These are phyloP conservation scores for Pyrenula aspistea DNA, from an alignment of 495 filamentous ascomycete species.

Conservation along the genomic window DNA sequence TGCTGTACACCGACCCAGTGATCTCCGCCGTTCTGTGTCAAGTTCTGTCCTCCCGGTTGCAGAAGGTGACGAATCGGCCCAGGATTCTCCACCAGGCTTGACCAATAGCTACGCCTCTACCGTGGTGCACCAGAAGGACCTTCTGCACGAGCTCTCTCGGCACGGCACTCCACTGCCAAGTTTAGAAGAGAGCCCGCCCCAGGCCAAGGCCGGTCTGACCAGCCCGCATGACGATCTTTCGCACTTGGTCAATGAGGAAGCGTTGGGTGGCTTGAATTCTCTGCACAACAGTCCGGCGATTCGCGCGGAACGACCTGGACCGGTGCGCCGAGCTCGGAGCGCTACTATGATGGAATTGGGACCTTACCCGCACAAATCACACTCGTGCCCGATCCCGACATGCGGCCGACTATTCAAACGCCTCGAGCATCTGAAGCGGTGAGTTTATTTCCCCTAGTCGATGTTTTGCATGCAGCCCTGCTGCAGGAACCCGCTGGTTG, in stretches of 20 bases:
- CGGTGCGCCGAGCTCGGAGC: conserved; percentile 80
- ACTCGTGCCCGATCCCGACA: conserved; percentile 97
- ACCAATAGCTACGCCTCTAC: conserved; percentile 49
- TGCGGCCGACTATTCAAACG: conserved; percentile 97
- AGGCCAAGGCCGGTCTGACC: conserved; percentile 48
- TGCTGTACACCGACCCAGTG: conserved; percentile 63
- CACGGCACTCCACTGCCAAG: conserved; percentile 78
- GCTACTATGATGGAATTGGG: conserved; percentile 94
- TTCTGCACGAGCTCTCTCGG: conserved; percentile 70
- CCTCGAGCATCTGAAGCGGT: conserved; percentile 98
- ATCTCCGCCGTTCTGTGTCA: conserved; percentile 84
- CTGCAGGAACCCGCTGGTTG: conserved; percentile 10
- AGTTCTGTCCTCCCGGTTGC: conserved; percentile 72
- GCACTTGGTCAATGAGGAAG: conserved; percentile 51
- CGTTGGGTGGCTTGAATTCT: conserved; percentile 31
- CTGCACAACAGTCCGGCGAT: conserved; percentile 47
- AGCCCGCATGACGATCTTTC: conserved; percentile 56
- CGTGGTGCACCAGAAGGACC: conserved; percentile 62
- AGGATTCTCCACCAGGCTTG: conserved; percentile 58
- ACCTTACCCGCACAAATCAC: conserved; percentile 93
- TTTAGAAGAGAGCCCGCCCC: conserved; percentile 64
- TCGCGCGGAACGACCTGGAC: conserved; percentile 54
- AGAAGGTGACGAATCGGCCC: conserved; percentile 60
- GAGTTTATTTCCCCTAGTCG: conserved; percentile 35
- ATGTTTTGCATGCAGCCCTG: conserved; percentile 5